Evolutionary conservation across 306 rosid genomes (phyloP).

Genomic region (Echinosophora koreensis): DNA sequence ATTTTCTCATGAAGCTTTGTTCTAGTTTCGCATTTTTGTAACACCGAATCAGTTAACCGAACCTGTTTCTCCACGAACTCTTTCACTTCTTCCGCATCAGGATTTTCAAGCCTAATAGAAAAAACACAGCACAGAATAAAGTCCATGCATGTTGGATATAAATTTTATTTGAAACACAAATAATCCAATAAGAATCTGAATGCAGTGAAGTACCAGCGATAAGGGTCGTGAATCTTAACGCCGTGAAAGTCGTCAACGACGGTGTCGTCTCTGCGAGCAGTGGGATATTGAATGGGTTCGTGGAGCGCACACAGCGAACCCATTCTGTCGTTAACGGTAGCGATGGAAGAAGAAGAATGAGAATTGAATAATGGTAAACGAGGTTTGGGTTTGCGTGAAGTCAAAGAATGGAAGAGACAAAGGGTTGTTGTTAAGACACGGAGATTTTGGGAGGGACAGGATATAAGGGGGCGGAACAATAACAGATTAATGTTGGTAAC

Average conservation of each 20-base stretch:
- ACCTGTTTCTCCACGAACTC: constrained; percentile 83
- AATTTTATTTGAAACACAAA: too few species aligned
- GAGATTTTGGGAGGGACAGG: constrained; percentile 24
- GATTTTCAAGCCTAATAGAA: constrained; percentile 83
- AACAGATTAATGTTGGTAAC: background rate
- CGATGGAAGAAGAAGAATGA: background rate
- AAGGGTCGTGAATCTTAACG: constrained; percentile 73
- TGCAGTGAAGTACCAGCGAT: constrained; percentile 64
- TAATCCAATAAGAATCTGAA: too few species aligned
- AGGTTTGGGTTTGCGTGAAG: background rate
- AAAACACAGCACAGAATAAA: too few species aligned
- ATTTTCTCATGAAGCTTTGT: constrained; percentile 64
- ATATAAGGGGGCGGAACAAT: background rate
- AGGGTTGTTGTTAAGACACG: background rate
- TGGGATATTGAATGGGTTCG: constrained; percentile 62
- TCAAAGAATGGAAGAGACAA: background rate
- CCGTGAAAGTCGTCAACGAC: constrained; percentile 81
- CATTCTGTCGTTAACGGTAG: constrained; percentile 46
- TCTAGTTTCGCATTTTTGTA: constrained; percentile 63
- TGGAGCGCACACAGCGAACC: constrained; percentile 58
- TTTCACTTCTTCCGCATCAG: constrained; percentile 84
- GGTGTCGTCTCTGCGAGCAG: constrained; percentile 72
- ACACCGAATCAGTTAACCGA: constrained; percentile 69
- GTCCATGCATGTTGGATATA: background rate
- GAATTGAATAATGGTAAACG: constrained; percentile 38